Base-by-base conservation (phyloP, 768 basidiomycete species). In the Lentinula aciculospora region DNA sequence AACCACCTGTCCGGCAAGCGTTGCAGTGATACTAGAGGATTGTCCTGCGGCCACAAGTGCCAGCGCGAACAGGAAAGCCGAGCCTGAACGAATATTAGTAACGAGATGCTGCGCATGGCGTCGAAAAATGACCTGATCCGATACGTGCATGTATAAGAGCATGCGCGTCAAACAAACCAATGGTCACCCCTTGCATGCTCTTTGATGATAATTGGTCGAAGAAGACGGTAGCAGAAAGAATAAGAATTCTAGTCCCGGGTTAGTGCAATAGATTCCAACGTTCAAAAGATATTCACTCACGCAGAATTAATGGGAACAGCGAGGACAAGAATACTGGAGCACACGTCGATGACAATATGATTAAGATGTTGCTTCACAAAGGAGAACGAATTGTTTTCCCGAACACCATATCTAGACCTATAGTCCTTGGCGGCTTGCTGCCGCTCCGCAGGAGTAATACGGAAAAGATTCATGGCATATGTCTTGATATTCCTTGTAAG, bases 261-360 rank as follows among this genome's bases (percentile, higher is more conserved):
- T 8, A 54, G 34, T n/a, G 21, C 0, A 21, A 34, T 4, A 51
- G 48, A 46, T 32, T 23, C 31, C 39, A 17, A 21, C n/a, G 54
- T 6, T 6, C 15, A 9, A 48, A 34, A 46, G 39, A 36, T 58
- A 31, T 31, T 25, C 21, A 61, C 72, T 64, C 57, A 84, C 85
- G 85, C 71, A 13, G 88, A 79, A 65, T 93, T 93, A 70, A 92
- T 89, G 15, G 86, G 76, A 15, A 92, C 77, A 0, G 92, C 92
- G 55, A 92, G 74, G 2, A 81, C 81, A 40, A 92, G 67, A 37
- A 93, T 71, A 60, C 82, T 83, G 36, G 74, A 60, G 10, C 81
- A 72, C 10, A 89, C 75, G 63, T 91, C 86, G 55, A 77, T 71
- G 63, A 81, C 73, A 0, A 78, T 76, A 60, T 85, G 83, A 28